Evolutionary conservation across 148 eudicot genomes (phyloP).

Genomic region (Cornus suecica): DNA sequence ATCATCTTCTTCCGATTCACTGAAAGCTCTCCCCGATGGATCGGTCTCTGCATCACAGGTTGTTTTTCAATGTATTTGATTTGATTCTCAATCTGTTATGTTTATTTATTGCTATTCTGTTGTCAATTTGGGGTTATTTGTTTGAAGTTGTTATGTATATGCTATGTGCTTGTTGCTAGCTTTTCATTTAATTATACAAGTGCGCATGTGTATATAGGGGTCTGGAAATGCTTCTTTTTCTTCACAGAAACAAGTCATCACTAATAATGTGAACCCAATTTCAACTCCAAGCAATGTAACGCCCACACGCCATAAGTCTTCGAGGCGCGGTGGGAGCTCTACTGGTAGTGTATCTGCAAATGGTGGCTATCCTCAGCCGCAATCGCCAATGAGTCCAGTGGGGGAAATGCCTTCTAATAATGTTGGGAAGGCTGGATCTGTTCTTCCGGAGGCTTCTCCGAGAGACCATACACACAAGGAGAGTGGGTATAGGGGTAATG

Average conservation of each 20-base stretch:
- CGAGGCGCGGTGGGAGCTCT: slow-evolving; percentile 56
- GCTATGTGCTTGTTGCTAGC: background rate
- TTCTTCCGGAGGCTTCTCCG: slow-evolving; percentile 41
- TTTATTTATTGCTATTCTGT: background rate
- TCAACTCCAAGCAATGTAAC: slow-evolving; percentile 41
- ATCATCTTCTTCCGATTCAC: slow-evolving; percentile 40
- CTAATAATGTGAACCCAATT: slow-evolving; percentile 37
- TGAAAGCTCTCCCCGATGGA: slow-evolving; percentile 41
- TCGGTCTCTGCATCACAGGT: slow-evolving; percentile 46
- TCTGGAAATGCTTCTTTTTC: slow-evolving; percentile 35
- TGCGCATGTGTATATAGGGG: slow-evolving; percentile 37
- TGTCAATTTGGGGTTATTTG: background rate
- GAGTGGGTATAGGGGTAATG: slow-evolving; percentile 46
- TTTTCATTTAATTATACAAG: background rate
- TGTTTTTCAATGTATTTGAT: slow-evolving; percentile 1
- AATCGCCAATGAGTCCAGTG: slow-evolving; percentile 24
- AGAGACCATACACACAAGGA: slow-evolving; percentile 51
- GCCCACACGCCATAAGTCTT: slow-evolving; percentile 55
- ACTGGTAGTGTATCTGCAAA: slow-evolving; percentile 41
- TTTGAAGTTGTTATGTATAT: background rate
- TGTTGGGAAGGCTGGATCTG: slow-evolving; percentile 37
- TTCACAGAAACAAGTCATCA: slow-evolving; percentile 32
- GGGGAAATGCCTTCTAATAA: slow-evolving; percentile 36
- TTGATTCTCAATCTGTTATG: background rate
- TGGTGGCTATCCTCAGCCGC: slow-evolving; percentile 56